Conservation (phyloP, 1,284 basidiomycete genomes). For the Xerocomus nothofagi region DNA sequence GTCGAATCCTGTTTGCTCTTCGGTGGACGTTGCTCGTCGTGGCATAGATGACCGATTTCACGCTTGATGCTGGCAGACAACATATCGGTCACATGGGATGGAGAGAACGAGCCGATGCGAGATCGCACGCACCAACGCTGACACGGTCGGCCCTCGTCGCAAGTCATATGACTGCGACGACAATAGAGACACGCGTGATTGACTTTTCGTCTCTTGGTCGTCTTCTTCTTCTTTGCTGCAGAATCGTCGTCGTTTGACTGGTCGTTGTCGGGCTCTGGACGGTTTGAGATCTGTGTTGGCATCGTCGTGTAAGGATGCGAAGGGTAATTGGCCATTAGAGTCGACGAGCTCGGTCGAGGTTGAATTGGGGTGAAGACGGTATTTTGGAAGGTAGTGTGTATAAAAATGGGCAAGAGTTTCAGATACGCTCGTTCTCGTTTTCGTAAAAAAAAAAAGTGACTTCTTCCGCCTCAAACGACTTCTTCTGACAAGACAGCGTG, state of each 20-base stretch:
- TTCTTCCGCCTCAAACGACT: slow-evolving; percentile 23
- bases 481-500: slow-evolving; percentile 30
- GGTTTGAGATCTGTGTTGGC: slow-evolving; percentile 18
- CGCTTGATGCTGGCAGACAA: slow-evolving; percentile 73
- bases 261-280: slow-evolving; percentile 28
- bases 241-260: slow-evolving; percentile 31
- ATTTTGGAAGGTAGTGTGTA: slow-evolving; percentile 14
- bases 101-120: background rate
- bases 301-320: slow-evolving; percentile 32
- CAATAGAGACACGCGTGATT: slow-evolving; percentile 95
- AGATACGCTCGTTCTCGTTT: slow-evolving; percentile 21
- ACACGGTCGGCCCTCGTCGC: slow-evolving; percentile 86
- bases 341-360: slow-evolving; percentile 8
- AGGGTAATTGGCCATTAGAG: slow-evolving; percentile 31
- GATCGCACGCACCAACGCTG: slow-evolving; percentile 75
- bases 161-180: slow-evolving; percentile 91
- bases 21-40: slow-evolving; percentile 73
- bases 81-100: slow-evolving; percentile 4
- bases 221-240: slow-evolving; percentile 53
- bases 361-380: slow-evolving; percentile 6
- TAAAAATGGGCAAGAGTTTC: slow-evolving; percentile 30
- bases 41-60: slow-evolving; percentile 88
- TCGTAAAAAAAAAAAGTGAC: too few relatives aligned
- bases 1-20: slow-evolving; percentile 43
- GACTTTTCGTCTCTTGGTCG: slow-evolving; percentile 73